Evolutionary conservation across 176 grass and related monocot species (phyloP).

Genomic region (Secale cereale): DNA sequence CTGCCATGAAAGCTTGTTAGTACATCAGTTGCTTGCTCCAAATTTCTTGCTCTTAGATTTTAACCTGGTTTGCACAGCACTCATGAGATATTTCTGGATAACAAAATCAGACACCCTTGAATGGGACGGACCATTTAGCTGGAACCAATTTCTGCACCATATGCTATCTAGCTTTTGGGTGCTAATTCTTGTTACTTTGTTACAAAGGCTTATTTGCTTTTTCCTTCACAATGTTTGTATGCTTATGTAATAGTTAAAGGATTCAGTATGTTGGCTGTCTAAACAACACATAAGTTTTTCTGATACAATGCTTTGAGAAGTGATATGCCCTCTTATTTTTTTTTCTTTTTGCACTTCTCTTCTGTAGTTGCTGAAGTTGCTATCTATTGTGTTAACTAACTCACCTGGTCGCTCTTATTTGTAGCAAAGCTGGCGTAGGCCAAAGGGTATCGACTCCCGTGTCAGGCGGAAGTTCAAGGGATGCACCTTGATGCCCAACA

Average conservation of each 20-base stretch:
- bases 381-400: background rate
- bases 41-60: background rate
- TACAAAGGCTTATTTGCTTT: background rate
- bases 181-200: background rate
- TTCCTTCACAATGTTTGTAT: background rate
- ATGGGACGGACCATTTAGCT: background rate
- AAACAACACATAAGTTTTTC: background rate
- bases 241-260: background rate
- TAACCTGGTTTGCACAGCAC: background rate
- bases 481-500: conserved; percentile 83
- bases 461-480: conserved; percentile 89
- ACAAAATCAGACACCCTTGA: background rate
- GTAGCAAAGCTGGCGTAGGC: conserved; percentile 73
- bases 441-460: conserved; percentile 77
- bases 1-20: no score
- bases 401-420: background rate
- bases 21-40: background rate
- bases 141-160: background rate
- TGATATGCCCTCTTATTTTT: background rate
- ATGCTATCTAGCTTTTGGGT: background rate
- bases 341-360: no score
- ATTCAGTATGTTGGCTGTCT: background rate
- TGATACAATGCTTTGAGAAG: background rate
- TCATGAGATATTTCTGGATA: background rate
- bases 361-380: background rate